Conservation (phyloP, 164 flowering plant species). For the Piper betle region DNA sequence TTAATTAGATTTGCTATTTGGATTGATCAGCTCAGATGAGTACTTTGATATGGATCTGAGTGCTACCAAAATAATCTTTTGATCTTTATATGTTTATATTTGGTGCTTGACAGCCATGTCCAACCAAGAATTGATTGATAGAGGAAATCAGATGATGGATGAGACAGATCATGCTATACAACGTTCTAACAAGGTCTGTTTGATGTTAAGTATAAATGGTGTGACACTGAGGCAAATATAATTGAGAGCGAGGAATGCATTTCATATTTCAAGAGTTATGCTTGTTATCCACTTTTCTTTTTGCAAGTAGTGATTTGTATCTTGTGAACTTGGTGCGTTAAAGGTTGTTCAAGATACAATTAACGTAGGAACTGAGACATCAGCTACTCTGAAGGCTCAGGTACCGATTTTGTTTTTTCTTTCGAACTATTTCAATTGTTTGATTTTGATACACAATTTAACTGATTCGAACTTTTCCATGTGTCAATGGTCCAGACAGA, state of each 20-base stretch:
- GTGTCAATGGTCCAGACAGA: slow-evolving; percentile 52
- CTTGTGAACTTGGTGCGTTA: slow-evolving; percentile 1
- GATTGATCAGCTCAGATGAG: background rate
- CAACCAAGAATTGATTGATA: slow-evolving; percentile 71
- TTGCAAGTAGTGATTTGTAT: too few species aligned
- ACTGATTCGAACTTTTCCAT: background rate
- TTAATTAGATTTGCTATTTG: background rate
- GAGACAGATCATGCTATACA: slow-evolving; percentile 92
- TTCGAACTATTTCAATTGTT: background rate
- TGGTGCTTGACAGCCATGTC: slow-evolving; percentile 48
- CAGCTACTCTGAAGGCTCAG: slow-evolving; percentile 90
- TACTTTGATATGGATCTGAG: background rate
- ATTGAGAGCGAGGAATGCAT: too few species aligned
- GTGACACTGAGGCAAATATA: background rate
- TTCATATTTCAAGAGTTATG: too few species aligned
- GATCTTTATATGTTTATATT: slow-evolving; percentile 1
- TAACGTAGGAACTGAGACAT: slow-evolving; percentile 77
- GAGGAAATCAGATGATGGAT: slow-evolving; percentile 73
- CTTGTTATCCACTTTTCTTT: too few species aligned
- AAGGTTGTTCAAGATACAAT: slow-evolving; percentile 82
- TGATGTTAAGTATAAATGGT: background rate
- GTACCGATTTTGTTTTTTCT: slow-evolving; percentile 19
- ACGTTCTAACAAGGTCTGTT: slow-evolving; percentile 57
- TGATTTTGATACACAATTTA: background rate
- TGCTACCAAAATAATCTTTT: background rate